Base-by-base conservation (phyloP, 1,284 basidiomycete species). In the Fomes fomentarius region DNA sequence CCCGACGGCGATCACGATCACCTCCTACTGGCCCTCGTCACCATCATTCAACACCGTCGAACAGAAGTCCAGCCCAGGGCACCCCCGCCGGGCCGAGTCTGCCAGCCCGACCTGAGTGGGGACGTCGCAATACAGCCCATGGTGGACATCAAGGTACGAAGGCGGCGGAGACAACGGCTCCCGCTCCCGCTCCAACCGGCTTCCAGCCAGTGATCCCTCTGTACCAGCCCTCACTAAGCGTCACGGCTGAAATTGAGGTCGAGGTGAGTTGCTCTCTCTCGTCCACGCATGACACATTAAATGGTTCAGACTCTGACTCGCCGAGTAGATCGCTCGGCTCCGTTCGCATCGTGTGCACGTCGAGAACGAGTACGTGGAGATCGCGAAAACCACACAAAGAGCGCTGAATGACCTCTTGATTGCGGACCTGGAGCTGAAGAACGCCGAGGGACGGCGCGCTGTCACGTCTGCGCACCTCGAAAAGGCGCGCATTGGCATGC, bases 401-500 rank as follows among this genome's bases (percentile, higher is more conserved):
- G 82, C 83, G 7, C 64, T 82, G 41, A 79, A 83, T 50, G 88
- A 90, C 63, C 70, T 86, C 4, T 83, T 87, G 25, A 69, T 82
- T 61, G 72, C 82, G 25, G 71, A 71, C 34, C 71, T 87, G 33
- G 87, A 90, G 56, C 66, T 88, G 52, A 76, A 76, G 54, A 76
- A 78, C 37, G 80, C 81, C 12, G 82, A 84, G 71, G 73, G 72
- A 50, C 77, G 84, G 49, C 76, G 84, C 47, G 76, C 75, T 56
- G 71, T 82, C 25, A 80, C 85, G 30, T 80, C 80, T 52, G 64
- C 66, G 58, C 85, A 86, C 61, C 66, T 85, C 57, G 85, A 87
- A 65, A 79, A 79, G 66, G 87, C 85, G 48, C 77, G 79, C 25
- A 71, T 70, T 25, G 86, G 87, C 14, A 65, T 71, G 54, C 71